Evolutionary conservation across 2,329 filamentous ascomycete genomes (phyloP), one percentile per base, ranked within the genome.

Genomic region (Botryotinia calthae): DNA sequence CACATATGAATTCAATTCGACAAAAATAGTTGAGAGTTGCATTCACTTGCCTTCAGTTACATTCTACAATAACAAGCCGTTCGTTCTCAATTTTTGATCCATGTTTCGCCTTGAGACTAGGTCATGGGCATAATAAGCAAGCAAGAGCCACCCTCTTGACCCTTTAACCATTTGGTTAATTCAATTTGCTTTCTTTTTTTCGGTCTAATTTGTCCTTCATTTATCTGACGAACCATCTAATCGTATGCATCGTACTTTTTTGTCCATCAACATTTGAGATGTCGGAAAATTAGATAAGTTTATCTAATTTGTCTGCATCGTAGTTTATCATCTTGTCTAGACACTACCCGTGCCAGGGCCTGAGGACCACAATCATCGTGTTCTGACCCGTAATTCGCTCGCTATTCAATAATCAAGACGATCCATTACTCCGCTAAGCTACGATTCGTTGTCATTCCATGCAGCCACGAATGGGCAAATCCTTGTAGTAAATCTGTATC

Each of bases 401-500:
- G 46, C 64, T 37, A 56, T 54, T 37, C 64, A 56, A 8, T 51
- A 67, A 56, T 51, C 37, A 40, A 59, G 70, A 59, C 70, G 70
- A 72, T 72, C 70, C 42, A 58, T 72, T 63, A 67, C 62, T 72
- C 62, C 62, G 22, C 62, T 28, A 59, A 56, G 20, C 48, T 48
- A 59, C 51, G 62, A 72, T 72, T 72, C 70, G 70, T n/a, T 72
- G 63, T 72, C 70, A 72, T 34, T 31, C 28, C 40, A 72, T 72
- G 70, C 70, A 67, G 40, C 48, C 51, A 67, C 59, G 40, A 48
- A 58, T 65, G 61, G 37, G 51, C 46, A 28, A 18, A 72, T 59
- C 70, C 70, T 72, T 72, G 70, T 37, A 63, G 22, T 40, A 63
- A 51, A 56, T 63, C 58, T 37, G 37, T 67, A 72, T 54, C 22